Base-by-base conservation (phyloP, 177 flowering plant genomes). In the Tripterygium wilfordii region DNA sequence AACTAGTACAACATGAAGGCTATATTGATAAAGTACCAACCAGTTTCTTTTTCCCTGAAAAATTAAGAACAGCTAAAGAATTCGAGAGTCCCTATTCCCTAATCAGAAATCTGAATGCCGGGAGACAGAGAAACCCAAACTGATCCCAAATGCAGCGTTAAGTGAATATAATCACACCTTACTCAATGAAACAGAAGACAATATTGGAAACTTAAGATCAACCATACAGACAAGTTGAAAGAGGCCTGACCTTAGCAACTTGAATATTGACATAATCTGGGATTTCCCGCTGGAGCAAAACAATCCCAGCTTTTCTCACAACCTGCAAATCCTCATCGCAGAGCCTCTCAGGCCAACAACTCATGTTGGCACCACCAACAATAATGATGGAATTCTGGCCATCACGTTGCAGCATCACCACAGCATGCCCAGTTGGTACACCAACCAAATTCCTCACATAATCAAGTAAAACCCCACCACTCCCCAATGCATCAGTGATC, bases 391-490 rank as follows among this genome's bases (percentile, higher is more conserved):
- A 82, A 46, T 92, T 92, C 69, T 88, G 82, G 48, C 98, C 98
- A 62, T 68, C 85, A 36, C 78, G 23, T 42, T 76, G 88, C 6
- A 88, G 81, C 96, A 88, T 92, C 62, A 92, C 96, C 56, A 86
- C 96, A 29, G 98, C 98, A 63, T 92, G 95, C 22, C 98, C 98
- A 41, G 98, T 88, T 9, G 96, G 98, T 1, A 58, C 88, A 31
- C 42, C 71, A 31, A 42, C 22, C 41, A 79, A 75, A 21, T 36
- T 57, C 46, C 22, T 76, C 46, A 92, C 53, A 55, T 66, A 49
- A 45, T 76, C 86, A 31, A 84, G 20, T 8, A 17, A 31, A 6
- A 88, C 94, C 28, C 96, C 98, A 56, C 94, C 67, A 26, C 38
- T 42, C 40, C 46, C 62, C 24, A 92, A 66, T 0, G 96, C 96